These are phyloP conservation scores for Oryza coarctata DNA, from an alignment of 176 grass and related monocot species.

Conservation along the genomic window DNA sequence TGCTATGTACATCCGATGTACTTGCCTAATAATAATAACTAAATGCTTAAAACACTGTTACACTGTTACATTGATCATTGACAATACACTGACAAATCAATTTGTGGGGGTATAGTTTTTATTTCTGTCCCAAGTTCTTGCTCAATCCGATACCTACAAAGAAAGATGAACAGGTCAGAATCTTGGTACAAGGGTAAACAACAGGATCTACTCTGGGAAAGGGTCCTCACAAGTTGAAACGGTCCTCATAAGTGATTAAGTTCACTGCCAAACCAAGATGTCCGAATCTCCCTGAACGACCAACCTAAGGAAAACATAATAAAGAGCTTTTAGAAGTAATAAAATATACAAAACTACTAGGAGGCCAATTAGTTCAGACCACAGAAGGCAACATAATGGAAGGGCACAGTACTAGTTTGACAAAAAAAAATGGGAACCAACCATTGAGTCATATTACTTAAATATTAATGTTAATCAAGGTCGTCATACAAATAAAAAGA, in stretches of 20 bases:
- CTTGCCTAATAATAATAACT: slow-evolving; percentile 33
- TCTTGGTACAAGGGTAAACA: neutral
- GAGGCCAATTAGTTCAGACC: neutral
- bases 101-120: slow-evolving; percentile 72
- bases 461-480: neutral
- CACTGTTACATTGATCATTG: slow-evolving; percentile 43
- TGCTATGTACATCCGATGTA: slow-evolving; percentile 52
- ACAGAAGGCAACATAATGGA: neutral
- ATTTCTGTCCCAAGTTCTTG: slow-evolving; percentile 82
- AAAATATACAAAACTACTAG: neutral
- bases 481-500: neutral
- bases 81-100: slow-evolving; percentile 63
- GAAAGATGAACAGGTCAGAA: neutral
- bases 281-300: slow-evolving; percentile 69
- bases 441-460: neutral
- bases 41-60: neutral
- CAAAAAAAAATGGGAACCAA: neutral
- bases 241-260: slow-evolving; percentile 75
- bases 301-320: slow-evolving; percentile 49
- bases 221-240: slow-evolving; percentile 63
- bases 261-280: slow-evolving; percentile 78
- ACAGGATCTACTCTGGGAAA: neutral
- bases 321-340: neutral
- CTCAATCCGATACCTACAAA: slow-evolving; percentile 69
- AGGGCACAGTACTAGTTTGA: neutral